Evolutionary conservation across 2,329 filamentous ascomycete genomes (phyloP).

Genomic region (Apiospora hydei): DNA sequence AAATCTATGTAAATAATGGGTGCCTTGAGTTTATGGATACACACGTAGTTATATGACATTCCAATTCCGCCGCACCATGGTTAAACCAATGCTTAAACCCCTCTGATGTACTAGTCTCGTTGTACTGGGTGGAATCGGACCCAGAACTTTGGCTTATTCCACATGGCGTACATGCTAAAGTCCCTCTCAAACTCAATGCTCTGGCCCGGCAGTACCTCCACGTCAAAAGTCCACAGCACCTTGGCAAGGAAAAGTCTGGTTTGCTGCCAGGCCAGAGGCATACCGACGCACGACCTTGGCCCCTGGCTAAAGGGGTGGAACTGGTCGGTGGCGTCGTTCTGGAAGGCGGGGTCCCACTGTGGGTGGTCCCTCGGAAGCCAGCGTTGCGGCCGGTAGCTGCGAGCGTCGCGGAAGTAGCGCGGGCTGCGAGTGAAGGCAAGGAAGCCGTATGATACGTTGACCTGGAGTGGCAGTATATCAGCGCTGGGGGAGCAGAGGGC

Average conservation of each 20-base stretch:
- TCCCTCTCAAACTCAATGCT: slow-evolving; percentile 30
- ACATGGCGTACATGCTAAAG: slow-evolving; percentile 30
- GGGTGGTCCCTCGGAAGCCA: slow-evolving; percentile 31
- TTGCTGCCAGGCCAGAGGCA: slow-evolving; percentile 33
- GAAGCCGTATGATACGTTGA: background rate
- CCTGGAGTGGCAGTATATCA: background rate
- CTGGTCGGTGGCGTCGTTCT: slow-evolving; percentile 26
- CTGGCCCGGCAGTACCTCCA: slow-evolving; percentile 27
- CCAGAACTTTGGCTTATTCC: slow-evolving; percentile 30
- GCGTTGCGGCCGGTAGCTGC: slow-evolving; percentile 29
- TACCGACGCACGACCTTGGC: slow-evolving; percentile 31
- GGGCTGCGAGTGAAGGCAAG: background rate
- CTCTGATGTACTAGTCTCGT: background rate
- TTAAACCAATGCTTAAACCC: too few relatives aligned
- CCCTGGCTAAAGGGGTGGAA: slow-evolving; percentile 29
- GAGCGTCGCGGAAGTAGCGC: slow-evolving; percentile 27
- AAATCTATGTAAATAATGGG: too few relatives aligned
- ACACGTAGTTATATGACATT: too few relatives aligned
- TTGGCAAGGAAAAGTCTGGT: slow-evolving; percentile 33
- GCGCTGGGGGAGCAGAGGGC: background rate
- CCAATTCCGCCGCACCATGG: too few relatives aligned
- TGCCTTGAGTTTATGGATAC: too few relatives aligned
- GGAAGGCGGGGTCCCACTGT: slow-evolving; percentile 26
- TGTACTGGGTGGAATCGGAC: slow-evolving; percentile 24
- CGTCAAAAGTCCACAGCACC: slow-evolving; percentile 35